Evolutionary conservation across 2,329 filamentous ascomycete genomes (phyloP).

Genomic region (Microthyrium microscopicum): DNA sequence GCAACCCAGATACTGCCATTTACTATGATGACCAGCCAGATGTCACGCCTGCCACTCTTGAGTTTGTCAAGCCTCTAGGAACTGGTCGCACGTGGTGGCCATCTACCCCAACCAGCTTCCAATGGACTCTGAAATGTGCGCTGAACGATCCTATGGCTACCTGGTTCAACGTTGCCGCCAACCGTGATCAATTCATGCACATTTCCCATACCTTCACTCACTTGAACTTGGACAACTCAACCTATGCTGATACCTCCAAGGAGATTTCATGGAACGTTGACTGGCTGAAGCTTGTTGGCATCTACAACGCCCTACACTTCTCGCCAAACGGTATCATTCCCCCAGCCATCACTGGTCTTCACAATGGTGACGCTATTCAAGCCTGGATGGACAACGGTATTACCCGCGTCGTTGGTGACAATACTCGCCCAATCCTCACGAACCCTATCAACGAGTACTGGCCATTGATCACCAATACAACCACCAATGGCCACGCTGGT

Average conservation of each 20-base stretch:
- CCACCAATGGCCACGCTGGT: slow-evolving; percentile 36
- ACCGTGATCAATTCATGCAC: slow-evolving; percentile 37
- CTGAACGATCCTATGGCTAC: slow-evolving; percentile 31
- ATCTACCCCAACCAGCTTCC: slow-evolving; percentile 25
- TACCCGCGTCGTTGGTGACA: slow-evolving; percentile 42
- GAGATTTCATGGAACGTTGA: slow-evolving; percentile 45
- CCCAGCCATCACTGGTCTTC: slow-evolving; percentile 45
- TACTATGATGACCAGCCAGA: slow-evolving; percentile 23
- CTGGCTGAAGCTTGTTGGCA: slow-evolving; percentile 34
- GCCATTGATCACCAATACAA: slow-evolving; percentile 36
- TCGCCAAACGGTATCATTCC: slow-evolving; percentile 41
- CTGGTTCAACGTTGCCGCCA: slow-evolving; percentile 34
- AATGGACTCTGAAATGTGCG: slow-evolving; percentile 32
- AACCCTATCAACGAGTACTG: slow-evolving; percentile 37
- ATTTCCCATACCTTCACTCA: slow-evolving; percentile 48
- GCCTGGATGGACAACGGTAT: slow-evolving; percentile 44
- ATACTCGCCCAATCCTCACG: slow-evolving; percentile 38
- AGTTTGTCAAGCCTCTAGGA: slow-evolving; percentile 28
- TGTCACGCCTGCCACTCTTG: too few species aligned
- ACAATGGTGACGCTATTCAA: slow-evolving; percentile 43
- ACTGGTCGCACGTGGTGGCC: slow-evolving; percentile 24
- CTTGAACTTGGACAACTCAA: slow-evolving; percentile 41
- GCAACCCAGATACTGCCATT: slow-evolving; percentile 19
- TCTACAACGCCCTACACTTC: slow-evolving; percentile 30
- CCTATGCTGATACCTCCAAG: slow-evolving; percentile 36